phyloP scores from a whole-genome alignment of 2,329 filamentous ascomycete species.

The Bipolaris sorokiniana region DNA sequence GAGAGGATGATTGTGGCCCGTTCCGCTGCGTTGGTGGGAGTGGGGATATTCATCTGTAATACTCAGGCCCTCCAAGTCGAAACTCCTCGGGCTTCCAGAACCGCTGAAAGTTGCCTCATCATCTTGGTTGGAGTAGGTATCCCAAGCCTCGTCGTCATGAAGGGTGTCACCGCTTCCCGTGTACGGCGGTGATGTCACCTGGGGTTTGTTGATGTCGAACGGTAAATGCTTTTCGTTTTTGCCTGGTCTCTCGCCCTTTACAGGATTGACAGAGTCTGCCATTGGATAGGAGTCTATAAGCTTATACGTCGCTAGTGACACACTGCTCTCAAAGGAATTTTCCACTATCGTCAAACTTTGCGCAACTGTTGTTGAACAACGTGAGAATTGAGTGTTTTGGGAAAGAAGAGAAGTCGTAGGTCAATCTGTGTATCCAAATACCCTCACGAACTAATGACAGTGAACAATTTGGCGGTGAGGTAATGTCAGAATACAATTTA shows the following conservation, averaged over 20 bases:
- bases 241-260: not conserved
- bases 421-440: not conserved
- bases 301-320: not conserved
- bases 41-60: slow-evolving; percentile 9
- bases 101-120: slow-evolving; percentile 1
- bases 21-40: not conserved
- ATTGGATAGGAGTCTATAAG: slow-evolving; percentile 2
- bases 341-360: not conserved
- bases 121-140: slow-evolving; percentile 9
- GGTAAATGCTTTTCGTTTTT: not conserved
- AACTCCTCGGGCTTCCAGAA: slow-evolving; percentile 17
- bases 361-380: not conserved
- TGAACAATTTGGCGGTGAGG: not conserved
- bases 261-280: slow-evolving; percentile 3
- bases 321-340: not conserved
- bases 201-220: not conserved
- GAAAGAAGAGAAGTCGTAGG: not conserved
- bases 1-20: slow-evolving; percentile 13
- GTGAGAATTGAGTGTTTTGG: not conserved
- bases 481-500: not conserved
- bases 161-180: slow-evolving; percentile 24
- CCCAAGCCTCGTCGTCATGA: slow-evolving; percentile 15
- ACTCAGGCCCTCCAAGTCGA: slow-evolving; percentile 20
- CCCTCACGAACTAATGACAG: not conserved
- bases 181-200: slow-evolving; percentile 9